Conservation (phyloP, 2,329 filamentous ascomycete species). For the Elsinoe necatrix region DNA sequence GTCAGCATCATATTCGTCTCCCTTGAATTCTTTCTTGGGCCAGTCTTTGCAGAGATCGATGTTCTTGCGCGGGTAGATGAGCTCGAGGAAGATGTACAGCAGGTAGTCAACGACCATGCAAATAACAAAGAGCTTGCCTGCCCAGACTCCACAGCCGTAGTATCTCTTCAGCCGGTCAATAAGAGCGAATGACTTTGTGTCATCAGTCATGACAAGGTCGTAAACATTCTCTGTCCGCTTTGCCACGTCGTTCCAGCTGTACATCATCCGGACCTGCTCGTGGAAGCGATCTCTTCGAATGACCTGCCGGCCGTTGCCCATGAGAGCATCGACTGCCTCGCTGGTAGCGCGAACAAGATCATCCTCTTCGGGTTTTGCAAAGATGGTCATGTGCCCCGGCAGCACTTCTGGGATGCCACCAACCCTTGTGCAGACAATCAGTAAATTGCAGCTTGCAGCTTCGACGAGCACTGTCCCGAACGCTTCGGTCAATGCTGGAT, state of each 20-base stretch:
- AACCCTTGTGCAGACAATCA: slow-evolving; percentile 93
- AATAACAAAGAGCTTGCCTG: slow-evolving; percentile 91
- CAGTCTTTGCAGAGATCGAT: slow-evolving; percentile 89
- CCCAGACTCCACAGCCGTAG: slow-evolving; percentile 97
- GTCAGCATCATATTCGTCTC: slow-evolving; percentile 6
- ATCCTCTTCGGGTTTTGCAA: slow-evolving; percentile 93
- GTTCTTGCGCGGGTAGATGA: slow-evolving; percentile 71
- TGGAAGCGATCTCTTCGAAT: slow-evolving; percentile 91
- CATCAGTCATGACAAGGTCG: slow-evolving; percentile 81
- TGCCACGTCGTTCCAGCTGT: slow-evolving; percentile 95
- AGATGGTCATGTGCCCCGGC: slow-evolving; percentile 93
- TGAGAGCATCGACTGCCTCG: slow-evolving; percentile 73
- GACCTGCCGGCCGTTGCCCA: slow-evolving; percentile 16
- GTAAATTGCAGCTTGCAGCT: slow-evolving; percentile 88
- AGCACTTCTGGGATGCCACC: slow-evolving; percentile 95
- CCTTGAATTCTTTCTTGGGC: slow-evolving; percentile 59
- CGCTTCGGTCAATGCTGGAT: slow-evolving; percentile 89
- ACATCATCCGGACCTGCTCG: slow-evolving; percentile 96
- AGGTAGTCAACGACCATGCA: slow-evolving; percentile 92
- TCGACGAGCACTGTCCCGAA: slow-evolving; percentile 98
- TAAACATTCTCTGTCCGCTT: slow-evolving; percentile 91
- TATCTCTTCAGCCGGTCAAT: slow-evolving; percentile 94
- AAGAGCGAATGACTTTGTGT: slow-evolving; percentile 71
- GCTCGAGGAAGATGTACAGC: slow-evolving; percentile 78
- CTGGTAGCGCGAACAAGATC: slow-evolving; percentile 85